A percentile compares a stretch with the other conserved stretches of the same genome.
These are phyloP conservation scores for Cryptococcus sp. DNA, from an alignment of 1,284 basidiomycete species.

Conservation along the genomic window DNA sequence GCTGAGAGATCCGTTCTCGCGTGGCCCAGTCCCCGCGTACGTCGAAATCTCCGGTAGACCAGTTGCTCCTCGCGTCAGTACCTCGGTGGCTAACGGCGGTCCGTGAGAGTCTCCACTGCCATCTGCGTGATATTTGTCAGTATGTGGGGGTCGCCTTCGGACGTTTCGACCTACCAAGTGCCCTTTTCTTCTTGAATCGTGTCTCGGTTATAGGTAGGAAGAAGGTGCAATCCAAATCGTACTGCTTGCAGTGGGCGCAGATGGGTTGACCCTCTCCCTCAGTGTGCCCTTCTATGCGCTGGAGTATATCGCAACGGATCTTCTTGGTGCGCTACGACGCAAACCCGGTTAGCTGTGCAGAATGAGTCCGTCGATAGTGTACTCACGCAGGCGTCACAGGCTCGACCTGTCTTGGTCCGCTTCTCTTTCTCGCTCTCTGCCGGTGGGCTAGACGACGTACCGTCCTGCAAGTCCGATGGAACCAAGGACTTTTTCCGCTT, in stretches of 20 bases:
- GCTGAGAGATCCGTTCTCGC: too few species aligned
- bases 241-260: constrained; percentile 61
- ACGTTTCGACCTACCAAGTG: constrained; percentile 57
- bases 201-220: constrained; percentile 98
- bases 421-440: constrained; percentile 40
- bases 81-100: too few species aligned
- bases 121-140: too few species aligned
- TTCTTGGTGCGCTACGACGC: constrained; percentile 70
- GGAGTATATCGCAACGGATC: constrained; percentile 63
- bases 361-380: too few species aligned
- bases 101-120: too few species aligned
- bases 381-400: constrained; percentile 53
- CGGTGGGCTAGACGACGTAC: constrained; percentile 7
- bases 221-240: constrained; percentile 89
- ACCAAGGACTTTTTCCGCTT: constrained; percentile 35
- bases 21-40: too few species aligned
- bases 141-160: background rate
- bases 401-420: constrained; percentile 51
- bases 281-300: constrained; percentile 17
- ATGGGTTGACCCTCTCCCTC: constrained; percentile 33
- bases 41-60: too few species aligned
- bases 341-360: background rate
- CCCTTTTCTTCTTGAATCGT: constrained; percentile 92
- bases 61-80: too few species aligned
- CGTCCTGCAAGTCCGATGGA: constrained; percentile 9